Percentiles rank a stretch among this genome's conserved stretches.
These are phyloP conservation scores for Eimeria maxima DNA, from an alignment of 169 alveolate species.

Conservation along the genomic window DNA sequence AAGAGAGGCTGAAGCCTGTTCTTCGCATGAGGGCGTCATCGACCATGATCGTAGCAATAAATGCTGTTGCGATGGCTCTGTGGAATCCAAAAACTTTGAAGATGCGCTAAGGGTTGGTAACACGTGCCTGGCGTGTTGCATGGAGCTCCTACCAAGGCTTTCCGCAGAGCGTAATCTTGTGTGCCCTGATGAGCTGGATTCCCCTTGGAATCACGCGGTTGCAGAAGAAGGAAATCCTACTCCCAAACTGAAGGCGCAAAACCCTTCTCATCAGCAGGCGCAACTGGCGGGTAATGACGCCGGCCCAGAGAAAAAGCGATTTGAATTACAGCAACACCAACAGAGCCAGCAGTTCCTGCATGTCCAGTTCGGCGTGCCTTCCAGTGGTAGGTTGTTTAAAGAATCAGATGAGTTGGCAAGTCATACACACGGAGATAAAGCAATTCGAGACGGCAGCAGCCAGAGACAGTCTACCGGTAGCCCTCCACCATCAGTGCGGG, in stretches of 20 bases:
- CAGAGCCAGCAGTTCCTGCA: constrained; percentile 3
- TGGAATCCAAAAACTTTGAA: neutral
- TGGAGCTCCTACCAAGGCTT: constrained; percentile 72
- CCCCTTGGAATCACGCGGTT: constrained; percentile 30
- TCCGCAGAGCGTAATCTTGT: constrained; percentile 64
- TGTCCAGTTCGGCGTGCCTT: constrained; percentile 4
- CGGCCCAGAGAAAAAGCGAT: neutral
- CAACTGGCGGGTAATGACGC: constrained; percentile 6
- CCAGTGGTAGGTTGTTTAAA: neutral
- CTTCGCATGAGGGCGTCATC: constrained; percentile 10
- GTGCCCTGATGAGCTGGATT: neutral
- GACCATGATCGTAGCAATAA: neutral
- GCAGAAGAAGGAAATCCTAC: constrained; percentile 31
- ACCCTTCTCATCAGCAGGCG: constrained; percentile 39
- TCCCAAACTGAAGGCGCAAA: neutral
- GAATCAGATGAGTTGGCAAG: neutral
- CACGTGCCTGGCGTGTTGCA: constrained; percentile 51
- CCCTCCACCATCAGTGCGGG: constrained; percentile 4
- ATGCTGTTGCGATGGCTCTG: constrained; percentile 2
- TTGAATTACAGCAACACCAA: constrained; percentile 4
- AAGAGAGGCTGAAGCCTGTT: constrained; percentile 15
- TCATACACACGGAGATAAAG: neutral
- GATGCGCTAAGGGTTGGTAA: neutral
- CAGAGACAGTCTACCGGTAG: neutral
- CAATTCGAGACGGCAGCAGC: neutral